Evolutionary conservation across 768 basidiomycete species (phyloP), one percentile per base, ranked within the genome.

Genomic region (Exsudoporus frostii): DNA sequence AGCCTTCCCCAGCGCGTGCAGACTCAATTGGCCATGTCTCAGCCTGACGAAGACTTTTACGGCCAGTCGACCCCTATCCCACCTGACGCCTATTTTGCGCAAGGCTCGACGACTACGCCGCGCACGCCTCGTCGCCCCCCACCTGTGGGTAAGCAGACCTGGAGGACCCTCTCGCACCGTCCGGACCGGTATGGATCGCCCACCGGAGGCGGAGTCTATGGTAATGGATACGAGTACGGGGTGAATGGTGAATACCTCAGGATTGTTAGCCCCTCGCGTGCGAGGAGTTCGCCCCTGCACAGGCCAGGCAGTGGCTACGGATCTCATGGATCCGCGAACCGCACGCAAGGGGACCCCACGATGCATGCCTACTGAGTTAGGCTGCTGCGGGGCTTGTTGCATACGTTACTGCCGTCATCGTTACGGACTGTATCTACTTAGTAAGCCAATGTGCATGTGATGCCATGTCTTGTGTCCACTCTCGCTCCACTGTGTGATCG

Each of bases 1-100:
- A 53, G 3, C 8, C 2, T 22, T 17, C 54, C 56, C 0, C 42
- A 60, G 15, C 58, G 57, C 8, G 60, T 50, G 20, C 55, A 38
- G 5, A 56, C 48, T 5, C 48, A 65, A 25, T 29, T 50, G 14
- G 39, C 43, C 14, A 47, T 56, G 25, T 36, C 52, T 13, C 7
- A 47, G 0, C 51, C 57, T 2, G 45, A 49, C 19, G 53, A 51
- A 7, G 29, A 20, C 1, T 36, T 39, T 5, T 22, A 59, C 19
- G 42, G 33, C 24, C 19, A 19, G 7, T 11, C 40, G 6, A 9
- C 43, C 36, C 49, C 30, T 45, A 27, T 34, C 1, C 6, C 17
- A 2, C 5, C 42, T 10, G 20, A 37, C 3, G 6, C 29, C 15
- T n/a, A 48, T 15, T 4, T 8, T 29, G 20, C 4, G 9, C 30